Conservation (phyloP, 2,329 filamentous ascomycete genomes). For the Tympanopsis confertula region DNA sequence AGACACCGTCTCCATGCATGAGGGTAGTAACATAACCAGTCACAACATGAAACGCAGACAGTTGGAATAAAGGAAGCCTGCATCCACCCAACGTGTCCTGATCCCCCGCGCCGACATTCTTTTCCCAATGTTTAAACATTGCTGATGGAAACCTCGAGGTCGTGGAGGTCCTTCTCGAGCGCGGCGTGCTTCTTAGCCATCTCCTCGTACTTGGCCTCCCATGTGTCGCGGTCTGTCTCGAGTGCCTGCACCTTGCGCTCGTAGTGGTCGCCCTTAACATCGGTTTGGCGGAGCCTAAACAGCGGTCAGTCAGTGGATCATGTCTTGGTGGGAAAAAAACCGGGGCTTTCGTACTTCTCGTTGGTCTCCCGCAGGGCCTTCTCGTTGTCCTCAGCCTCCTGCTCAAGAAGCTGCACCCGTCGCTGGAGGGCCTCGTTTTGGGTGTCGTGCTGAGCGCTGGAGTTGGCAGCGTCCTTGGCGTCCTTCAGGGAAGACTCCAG, state of each 20-base stretch:
- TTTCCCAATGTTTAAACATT: conserved; percentile 75
- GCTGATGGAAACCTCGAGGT: conserved; percentile 82
- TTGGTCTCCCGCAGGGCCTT: conserved; percentile 94
- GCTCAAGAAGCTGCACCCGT: conserved; percentile 89
- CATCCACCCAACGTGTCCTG: too few species aligned
- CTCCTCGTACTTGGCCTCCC: conserved; percentile 97
- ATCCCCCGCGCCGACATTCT: too few species aligned
- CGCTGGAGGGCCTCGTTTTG: conserved; percentile 87
- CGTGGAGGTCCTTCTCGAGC: conserved; percentile 81
- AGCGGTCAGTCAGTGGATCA: conserved; percentile 5
- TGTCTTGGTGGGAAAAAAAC: too few species aligned
- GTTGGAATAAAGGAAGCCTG: background rate
- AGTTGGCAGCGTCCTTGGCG: conserved; percentile 74
- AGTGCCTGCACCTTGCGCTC: conserved; percentile 98
- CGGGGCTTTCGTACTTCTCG: conserved; percentile 98
- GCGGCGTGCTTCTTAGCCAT: conserved; percentile 79
- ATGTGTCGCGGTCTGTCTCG: conserved; percentile 81
- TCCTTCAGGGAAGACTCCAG: conserved; percentile 74
- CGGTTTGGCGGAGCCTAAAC: conserved; percentile 85
- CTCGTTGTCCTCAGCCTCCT: conserved; percentile 93
- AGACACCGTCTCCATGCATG: too few species aligned
- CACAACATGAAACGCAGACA: background rate
- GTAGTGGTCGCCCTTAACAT: conserved; percentile 97
- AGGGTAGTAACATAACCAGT: too few species aligned
- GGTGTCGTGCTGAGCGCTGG: conserved; percentile 70